Base-by-base conservation (phyloP, 2,329 filamentous ascomycete genomes). In the Nemania sp. region DNA sequence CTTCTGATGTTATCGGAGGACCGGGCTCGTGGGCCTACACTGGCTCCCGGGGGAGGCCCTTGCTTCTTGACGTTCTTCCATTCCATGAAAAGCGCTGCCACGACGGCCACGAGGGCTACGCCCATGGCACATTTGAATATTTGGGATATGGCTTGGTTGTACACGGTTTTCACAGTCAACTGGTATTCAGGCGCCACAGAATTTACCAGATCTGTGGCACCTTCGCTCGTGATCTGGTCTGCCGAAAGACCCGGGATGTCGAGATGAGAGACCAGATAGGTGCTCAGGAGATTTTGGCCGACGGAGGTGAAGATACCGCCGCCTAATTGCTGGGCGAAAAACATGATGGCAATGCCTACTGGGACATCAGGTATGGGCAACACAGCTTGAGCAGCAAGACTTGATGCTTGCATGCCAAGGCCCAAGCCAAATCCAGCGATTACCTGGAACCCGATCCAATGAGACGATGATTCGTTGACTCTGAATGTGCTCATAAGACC, bases 371-470 rank as follows among this genome's bases (percentile, higher is more conserved):
- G 78, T 32, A 76, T 69, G 13, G 74, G 75, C 24, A 85, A 76
- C 0, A 84, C 81, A 2, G 83, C 80, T 68, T 84, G 82, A 0
- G 81, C 82, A 0, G 87, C 87, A 22, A 90, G 84, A 62, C 82
- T 80, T 18, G 85, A 80, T 3, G 87, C 84, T 73, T 90, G 88
- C 81, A 91, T 86, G 5, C 86, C 85, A 26, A 87, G 79, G 2
- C 89, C 89, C 3, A 89, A 74, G 0, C 88, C 88, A 56, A 88
- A 84, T 20, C 89, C 89, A 6, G 85, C 80, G 22, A 90, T 74
- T 63, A 88, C 86, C 73, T 90, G 87, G 73, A 82, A 90, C 13
- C 81, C 86, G 63, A 89, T 87, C 88, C 88, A 90, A 67, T 86
- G 82, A 1, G 80, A 77, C 1, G 83, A 82, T 2, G 79, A 77